Conservation (phyloP, 2,329 filamentous ascomycete genomes). For the Madurella fahalii region DNA sequence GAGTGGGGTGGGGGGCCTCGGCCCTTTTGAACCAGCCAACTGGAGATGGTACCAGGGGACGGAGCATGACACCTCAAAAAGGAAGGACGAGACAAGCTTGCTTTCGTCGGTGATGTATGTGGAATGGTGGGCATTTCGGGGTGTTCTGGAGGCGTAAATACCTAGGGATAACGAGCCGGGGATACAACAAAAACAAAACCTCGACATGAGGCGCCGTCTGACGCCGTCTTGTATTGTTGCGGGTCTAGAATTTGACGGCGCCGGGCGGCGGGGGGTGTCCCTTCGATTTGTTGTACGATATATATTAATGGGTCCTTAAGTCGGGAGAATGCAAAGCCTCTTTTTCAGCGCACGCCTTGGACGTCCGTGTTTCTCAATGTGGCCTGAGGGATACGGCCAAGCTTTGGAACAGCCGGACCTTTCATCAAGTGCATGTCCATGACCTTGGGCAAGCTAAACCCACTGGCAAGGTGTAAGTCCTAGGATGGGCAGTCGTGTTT, state of each 20-base stretch:
- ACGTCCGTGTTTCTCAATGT: neutral
- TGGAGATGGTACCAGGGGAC: too few relatives aligned
- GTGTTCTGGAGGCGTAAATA: slow-evolving; percentile 1
- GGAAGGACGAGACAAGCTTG: neutral
- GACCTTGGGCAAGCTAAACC: too few relatives aligned
- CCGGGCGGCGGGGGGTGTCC: neutral
- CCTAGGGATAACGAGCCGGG: slow-evolving; percentile 4
- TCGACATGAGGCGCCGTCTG: neutral
- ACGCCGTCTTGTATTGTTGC: neutral
- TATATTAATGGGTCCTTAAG: neutral
- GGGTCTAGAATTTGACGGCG: neutral
- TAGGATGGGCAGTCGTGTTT: too few relatives aligned
- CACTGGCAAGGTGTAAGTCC: too few relatives aligned
- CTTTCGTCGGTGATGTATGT: neutral
- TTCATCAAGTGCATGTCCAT: too few relatives aligned
- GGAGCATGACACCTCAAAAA: neutral
- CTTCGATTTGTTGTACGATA: neutral
- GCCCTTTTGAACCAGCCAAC: too few relatives aligned
- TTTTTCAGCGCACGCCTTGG: neutral
- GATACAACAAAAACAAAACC: slow-evolving; percentile 9
- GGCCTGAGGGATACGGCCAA: too few relatives aligned
- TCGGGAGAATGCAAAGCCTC: neutral
- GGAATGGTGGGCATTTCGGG: neutral
- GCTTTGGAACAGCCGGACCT: too few relatives aligned
- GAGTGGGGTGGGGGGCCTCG: too few relatives aligned